Percentiles rank a stretch among this genome's conserved stretches.
Evolutionary conservation across 495 filamentous ascomycete genomes (phyloP).

Genomic region (Cercophora sp.): DNA sequence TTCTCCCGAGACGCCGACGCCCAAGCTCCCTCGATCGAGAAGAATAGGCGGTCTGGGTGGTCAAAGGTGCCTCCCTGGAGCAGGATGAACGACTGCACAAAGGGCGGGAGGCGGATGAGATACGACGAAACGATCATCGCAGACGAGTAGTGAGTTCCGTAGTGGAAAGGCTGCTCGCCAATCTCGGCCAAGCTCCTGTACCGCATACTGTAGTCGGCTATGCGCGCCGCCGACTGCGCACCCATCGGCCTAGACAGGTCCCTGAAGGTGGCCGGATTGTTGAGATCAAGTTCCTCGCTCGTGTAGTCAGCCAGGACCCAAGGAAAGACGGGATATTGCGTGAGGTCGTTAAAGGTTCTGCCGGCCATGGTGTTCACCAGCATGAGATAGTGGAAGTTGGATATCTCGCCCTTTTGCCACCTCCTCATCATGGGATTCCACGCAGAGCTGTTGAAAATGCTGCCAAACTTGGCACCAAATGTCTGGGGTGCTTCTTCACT

Average conservation of each 20-base stretch:
- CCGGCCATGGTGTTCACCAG: constrained; percentile 96
- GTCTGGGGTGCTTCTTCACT: constrained; percentile 78
- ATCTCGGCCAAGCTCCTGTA: constrained; percentile 90
- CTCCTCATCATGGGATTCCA: constrained; percentile 81
- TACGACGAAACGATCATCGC: constrained; percentile 98
- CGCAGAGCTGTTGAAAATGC: constrained; percentile 74
- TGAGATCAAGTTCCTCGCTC: constrained; percentile 87
- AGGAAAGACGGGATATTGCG: constrained; percentile 96
- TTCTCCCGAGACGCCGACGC: constrained; percentile 82
- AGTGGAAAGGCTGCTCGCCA: constrained; percentile 88
- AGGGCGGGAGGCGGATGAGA: constrained; percentile 89
- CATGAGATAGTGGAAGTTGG: constrained; percentile 99
- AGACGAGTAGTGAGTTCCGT: constrained; percentile 97
- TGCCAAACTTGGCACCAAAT: constrained; percentile 88
- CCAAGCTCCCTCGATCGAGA: constrained; percentile 89
- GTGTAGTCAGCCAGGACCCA: constrained; percentile 97
- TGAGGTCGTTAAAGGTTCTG: constrained; percentile 94
- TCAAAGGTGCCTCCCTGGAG: constrained; percentile 95
- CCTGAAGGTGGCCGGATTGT: constrained; percentile 77
- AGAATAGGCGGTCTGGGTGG: constrained; percentile 92
- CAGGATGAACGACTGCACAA: constrained; percentile 95
- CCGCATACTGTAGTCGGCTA: constrained; percentile 72
- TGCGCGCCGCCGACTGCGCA: constrained; percentile 72
- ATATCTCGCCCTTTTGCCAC: constrained; percentile 92
- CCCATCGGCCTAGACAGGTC: constrained; percentile 97